Evolutionary conservation across 2,329 filamentous ascomycete genomes (phyloP), one percentile per base, ranked within the genome.

Genomic region (Colletotrichum endophyticum): DNA sequence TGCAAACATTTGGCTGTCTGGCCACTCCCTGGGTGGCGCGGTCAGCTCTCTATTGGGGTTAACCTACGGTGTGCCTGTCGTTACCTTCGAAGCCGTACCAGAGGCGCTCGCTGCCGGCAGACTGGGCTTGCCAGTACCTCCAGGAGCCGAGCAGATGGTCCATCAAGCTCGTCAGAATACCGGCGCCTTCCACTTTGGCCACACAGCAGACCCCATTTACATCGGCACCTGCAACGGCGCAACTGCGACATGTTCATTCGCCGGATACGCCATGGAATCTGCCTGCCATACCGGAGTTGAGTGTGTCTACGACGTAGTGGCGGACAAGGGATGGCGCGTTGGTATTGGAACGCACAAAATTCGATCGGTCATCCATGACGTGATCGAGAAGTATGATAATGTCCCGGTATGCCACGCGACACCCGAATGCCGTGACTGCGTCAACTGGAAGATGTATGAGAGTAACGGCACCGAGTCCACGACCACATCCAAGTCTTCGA

Each of bases 151-250:
- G 80, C 91, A 95, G 28, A 88, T 91, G 57, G 89, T 91, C 36
- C 94, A 95, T 34, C 95, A 98, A 81, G 89, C 91, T 49, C 89
- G 95, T 57, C 86, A 91, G 75, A 91, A 92, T 81, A 98, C 95
- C 0, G 96, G 95, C 15, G 90, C 94, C 0, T 98, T 93, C 82
- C 97, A 99, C 84, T 96, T 98, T 83, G 97, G 97, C 6, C 96
- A 99, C 81, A 99, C 96, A 0, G 97, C 97, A 1, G 97, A 99
- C 84, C 97, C 97, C 0, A 93, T 99, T 39, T 99, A 94, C 81
- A 96, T 98, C 87, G 97, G 97, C 36, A 95, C 94, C 1, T 99
- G 97, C 86, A 98, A 98, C 81, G 95, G 95, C 36, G 95, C 95
- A 4, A 96, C 95, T 3, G 96, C 96, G 4, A 93, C 94, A 13